These are phyloP conservation scores for Erodium trifolium DNA, from an alignment of 441 rosid species.

Conservation along the genomic window DNA sequence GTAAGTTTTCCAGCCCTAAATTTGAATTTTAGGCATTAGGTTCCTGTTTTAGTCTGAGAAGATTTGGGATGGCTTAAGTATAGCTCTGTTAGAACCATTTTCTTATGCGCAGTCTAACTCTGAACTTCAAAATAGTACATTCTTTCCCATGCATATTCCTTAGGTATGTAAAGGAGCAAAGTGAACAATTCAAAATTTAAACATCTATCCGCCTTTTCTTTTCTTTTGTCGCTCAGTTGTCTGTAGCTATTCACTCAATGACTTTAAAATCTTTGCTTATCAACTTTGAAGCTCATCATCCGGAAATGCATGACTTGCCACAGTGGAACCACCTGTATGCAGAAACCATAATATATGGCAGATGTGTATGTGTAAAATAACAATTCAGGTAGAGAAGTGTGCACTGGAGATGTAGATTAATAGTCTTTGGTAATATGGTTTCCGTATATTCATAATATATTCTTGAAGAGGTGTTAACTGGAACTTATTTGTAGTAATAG, in stretches of 20 bases:
- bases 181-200: neutral
- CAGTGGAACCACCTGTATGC: neutral
- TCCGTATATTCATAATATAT: neutral
- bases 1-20: slow-evolving; percentile 36
- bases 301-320: neutral
- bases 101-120: neutral
- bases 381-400: neutral
- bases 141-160: neutral
- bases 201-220: neutral
- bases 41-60: neutral
- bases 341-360: neutral
- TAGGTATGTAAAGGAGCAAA: neutral
- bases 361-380: neutral
- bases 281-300: neutral
- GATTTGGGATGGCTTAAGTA: neutral
- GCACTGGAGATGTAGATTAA: neutral
- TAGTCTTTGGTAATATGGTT: neutral
- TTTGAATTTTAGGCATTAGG: neutral
- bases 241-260: neutral
- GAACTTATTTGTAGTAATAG: neutral
- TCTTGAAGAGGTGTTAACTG: neutral
- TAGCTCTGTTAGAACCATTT: neutral
- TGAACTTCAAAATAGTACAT: neutral
- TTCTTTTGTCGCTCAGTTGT: neutral
- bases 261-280: neutral